Percentiles rank a stretch among this genome's conserved stretches.
These are phyloP conservation scores for Tremella fuciformis DNA, from an alignment of 768 basidiomycete genomes.

Conservation along the genomic window DNA sequence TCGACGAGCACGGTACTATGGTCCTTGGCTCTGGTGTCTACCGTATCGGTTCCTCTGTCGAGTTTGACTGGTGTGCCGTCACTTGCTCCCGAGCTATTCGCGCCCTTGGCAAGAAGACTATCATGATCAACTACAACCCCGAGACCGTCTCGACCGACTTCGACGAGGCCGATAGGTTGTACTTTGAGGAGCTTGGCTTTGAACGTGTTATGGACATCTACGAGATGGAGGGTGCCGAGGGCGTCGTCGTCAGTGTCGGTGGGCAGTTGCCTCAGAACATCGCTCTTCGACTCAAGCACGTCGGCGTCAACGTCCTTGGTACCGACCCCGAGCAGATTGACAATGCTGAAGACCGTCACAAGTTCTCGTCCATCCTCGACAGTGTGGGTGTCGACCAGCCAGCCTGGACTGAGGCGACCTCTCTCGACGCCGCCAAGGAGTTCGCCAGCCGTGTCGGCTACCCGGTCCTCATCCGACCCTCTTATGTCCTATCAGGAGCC, in stretches of 20 bases:
- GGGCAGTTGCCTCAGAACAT: slow-evolving; percentile 99
- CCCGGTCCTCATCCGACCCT: slow-evolving; percentile 95
- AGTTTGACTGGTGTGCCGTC: slow-evolving; percentile 99
- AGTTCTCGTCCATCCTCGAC: slow-evolving; percentile 96
- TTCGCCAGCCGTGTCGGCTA: slow-evolving; percentile 88
- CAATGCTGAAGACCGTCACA: slow-evolving; percentile 96
- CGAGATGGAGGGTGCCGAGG: slow-evolving; percentile 86
- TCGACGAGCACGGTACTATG: slow-evolving; percentile 97
- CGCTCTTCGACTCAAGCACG: slow-evolving; percentile 86
- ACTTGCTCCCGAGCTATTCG: slow-evolving; percentile 91
- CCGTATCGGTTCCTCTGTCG: slow-evolving; percentile 95
- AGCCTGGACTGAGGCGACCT: slow-evolving; percentile 88
- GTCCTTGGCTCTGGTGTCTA: slow-evolving; percentile 97
- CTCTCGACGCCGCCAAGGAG: slow-evolving; percentile 80
- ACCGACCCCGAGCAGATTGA: slow-evolving; percentile 95
- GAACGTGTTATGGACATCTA: slow-evolving; percentile 99
- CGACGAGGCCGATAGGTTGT: slow-evolving; percentile 97
- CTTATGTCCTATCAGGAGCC: slow-evolving; percentile 96
- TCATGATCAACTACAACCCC: slow-evolving; percentile 99
- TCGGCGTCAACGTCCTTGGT: slow-evolving; percentile 86
- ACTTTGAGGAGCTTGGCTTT: slow-evolving; percentile 97
- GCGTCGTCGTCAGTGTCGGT: slow-evolving; percentile 94
- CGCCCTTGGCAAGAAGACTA: slow-evolving; percentile 86
- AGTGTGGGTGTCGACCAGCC: slow-evolving; percentile 94
- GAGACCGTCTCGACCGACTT: slow-evolving; percentile 99